Base-by-base conservation (phyloP, 306 rosid genomes). In the Calophaca sinica region DNA sequence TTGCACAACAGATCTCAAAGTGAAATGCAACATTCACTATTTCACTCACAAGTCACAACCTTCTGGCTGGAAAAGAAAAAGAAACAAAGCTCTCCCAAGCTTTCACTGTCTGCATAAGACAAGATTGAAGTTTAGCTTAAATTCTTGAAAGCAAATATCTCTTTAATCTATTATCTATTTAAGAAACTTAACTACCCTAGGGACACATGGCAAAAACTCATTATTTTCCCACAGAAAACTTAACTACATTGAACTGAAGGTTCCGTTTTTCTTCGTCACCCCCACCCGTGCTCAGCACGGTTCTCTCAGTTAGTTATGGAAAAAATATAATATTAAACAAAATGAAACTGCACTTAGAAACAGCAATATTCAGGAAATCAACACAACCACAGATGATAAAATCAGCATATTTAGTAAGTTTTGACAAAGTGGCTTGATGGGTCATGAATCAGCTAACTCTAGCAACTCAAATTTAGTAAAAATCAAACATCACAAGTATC, bases 51-150 rank as follows among this genome's bases (percentile, higher is more conserved):
- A 46, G 50, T 80, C 76, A 68, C 33, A 49, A 33, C 59, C 45
- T 50, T 76, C 68, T 54, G 11, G 31, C 61, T n/a, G 31, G 75
- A 52, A 35, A 63, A 29, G 35, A 7, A 13, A 28, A 41, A 1
- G 10, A 63, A 51, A n/a, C 41, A 12, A 78, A 60, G 67, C 52
- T 80, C 77, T 35, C 38, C 68, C 58, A 59, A 39, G 46, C 75
- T 75, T 71, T 49, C 68, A 61, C 64, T 38, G 12, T 49, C 84
- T 79, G 84, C 87, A 84, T 70, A 74, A 50, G 48, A 78, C 3
- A 54, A 80, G 74, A 70, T 45, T 6, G 14, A 74, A 60, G 38
- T 54, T 80, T 8, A 78, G 42, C 74, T 46, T n/a, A n/a, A 42
- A 68, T 35, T n/a, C 73, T 58, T 6, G 7, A 60, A 68, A 68